These are phyloP conservation scores for Calonectria crousiana DNA, from an alignment of 2,329 filamentous ascomycete species.

Conservation along the genomic window DNA sequence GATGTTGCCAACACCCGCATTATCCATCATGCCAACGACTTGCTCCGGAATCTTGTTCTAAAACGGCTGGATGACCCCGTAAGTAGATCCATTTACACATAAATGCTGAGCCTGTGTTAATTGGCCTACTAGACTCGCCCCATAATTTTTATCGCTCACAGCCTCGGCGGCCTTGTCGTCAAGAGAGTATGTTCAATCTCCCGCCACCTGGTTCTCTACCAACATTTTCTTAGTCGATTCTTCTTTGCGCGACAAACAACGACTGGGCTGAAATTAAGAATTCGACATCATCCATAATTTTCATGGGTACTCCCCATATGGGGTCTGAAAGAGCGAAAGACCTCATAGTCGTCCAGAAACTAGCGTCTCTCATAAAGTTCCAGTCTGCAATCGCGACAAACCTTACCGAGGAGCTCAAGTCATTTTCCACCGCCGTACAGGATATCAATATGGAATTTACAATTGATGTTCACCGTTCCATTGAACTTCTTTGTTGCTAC, in stretches of 20 bases:
- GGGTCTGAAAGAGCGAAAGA: conserved; percentile 36
- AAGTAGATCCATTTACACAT: background rate
- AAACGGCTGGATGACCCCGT: conserved; percentile 36
- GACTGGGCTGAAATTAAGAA: conserved; percentile 33
- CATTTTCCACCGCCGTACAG: conserved; percentile 34
- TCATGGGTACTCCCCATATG: conserved; percentile 40
- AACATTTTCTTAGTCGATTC: conserved; percentile 26
- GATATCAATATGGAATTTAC: conserved; percentile 41
- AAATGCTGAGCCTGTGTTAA: background rate
- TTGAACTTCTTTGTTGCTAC: conserved; percentile 37
- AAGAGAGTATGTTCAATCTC: conserved; percentile 27
- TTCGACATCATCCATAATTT: conserved; percentile 36
- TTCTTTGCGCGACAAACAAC: conserved; percentile 34
- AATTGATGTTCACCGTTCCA: conserved; percentile 36
- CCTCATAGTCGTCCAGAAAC: conserved; percentile 35
- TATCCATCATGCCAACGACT: conserved; percentile 37
- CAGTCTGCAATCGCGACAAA: conserved; percentile 32
- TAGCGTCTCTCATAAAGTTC: conserved; percentile 33
- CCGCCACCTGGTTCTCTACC: background rate
- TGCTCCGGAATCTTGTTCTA: conserved; percentile 35
- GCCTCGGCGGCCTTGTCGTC: conserved; percentile 35
- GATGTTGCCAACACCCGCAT: conserved; percentile 39
- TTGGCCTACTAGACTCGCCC: conserved; percentile 23
- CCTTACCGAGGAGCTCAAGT: conserved; percentile 35
- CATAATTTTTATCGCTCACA: conserved; percentile 37